Percentiles rank a stretch among this genome's conserved stretches.
Evolutionary conservation across 2,329 filamentous ascomycete genomes (phyloP).

Genomic region (Plenodomus lindquistii): DNA sequence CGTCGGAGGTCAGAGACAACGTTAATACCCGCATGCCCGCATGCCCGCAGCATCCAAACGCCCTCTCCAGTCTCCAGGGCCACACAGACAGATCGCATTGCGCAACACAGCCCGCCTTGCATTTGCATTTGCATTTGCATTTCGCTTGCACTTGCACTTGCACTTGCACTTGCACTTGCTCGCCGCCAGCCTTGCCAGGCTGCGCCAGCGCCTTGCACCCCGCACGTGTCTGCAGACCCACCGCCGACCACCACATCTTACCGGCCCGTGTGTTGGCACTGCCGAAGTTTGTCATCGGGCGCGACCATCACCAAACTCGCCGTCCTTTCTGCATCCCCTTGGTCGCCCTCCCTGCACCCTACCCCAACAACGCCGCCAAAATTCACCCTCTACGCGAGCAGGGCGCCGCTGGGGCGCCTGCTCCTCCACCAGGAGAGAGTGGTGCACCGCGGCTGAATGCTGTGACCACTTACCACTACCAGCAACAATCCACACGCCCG

Average conservation of each 20-base stretch:
- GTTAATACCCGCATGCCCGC: constrained; percentile 14
- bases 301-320: not conserved
- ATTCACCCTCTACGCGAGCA: constrained; percentile 28
- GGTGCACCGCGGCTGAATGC: constrained; percentile 27
- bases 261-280: not conserved
- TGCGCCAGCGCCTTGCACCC: not conserved
- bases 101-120: constrained; percentile 1
- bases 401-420: constrained; percentile 30
- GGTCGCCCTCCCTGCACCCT: not conserved
- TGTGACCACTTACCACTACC: constrained; percentile 16
- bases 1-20: constrained; percentile 6
- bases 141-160: no score
- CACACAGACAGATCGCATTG: constrained; percentile 6
- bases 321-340: not conserved
- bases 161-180: no score
- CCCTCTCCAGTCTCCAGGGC: constrained; percentile 8
- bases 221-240: not conserved
- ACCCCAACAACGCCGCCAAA: constrained; percentile 26
- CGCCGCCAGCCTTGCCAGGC: not conserved
- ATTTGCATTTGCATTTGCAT: no score
- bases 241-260: not conserved
- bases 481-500: constrained; percentile 21
- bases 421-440: constrained; percentile 24
- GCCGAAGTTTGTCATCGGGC: not conserved
- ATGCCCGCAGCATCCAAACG: constrained; percentile 10